Percentiles rank a stretch among this genome's conserved stretches.
Evolutionary conservation across 2,329 filamentous ascomycete genomes (phyloP).

Genomic region (Cladophialophora carrionii): DNA sequence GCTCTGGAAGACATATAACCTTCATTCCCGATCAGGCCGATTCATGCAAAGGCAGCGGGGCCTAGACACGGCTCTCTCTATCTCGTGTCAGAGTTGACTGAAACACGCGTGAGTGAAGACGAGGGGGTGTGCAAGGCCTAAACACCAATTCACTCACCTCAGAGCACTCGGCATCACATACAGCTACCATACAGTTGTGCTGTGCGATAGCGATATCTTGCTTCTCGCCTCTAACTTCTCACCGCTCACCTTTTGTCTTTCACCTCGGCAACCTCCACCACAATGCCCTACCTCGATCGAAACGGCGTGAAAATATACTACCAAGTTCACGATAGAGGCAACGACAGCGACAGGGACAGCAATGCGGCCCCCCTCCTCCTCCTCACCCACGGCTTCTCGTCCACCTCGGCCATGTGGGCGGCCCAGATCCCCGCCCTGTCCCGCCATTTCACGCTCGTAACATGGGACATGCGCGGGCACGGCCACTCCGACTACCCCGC

Average conservation of each 20-base stretch:
- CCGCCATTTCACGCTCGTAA: constrained; percentile 23
- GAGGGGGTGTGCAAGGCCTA: too few relatives aligned
- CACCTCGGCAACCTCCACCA: background rate
- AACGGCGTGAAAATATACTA: constrained; percentile 28
- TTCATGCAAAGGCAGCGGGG: too few relatives aligned
- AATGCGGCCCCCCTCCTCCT: constrained; percentile 18
- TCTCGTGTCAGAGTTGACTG: too few relatives aligned
- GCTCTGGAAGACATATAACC: too few relatives aligned
- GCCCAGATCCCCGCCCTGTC: constrained; percentile 29
- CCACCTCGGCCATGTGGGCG: constrained; percentile 33
- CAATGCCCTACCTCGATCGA: constrained; percentile 29
- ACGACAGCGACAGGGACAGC: background rate
- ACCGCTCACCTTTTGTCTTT: background rate
- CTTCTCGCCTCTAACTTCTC: too few relatives aligned
- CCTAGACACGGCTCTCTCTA: too few relatives aligned
- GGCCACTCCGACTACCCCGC: constrained; percentile 25
- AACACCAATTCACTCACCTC: too few relatives aligned
- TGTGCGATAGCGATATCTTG: too few relatives aligned
- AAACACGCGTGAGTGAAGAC: too few relatives aligned
- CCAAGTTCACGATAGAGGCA: constrained; percentile 21
- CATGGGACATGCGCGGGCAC: constrained; percentile 36
- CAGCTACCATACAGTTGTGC: too few relatives aligned
- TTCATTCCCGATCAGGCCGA: too few relatives aligned
- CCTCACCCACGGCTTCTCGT: constrained; percentile 33
- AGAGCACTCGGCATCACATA: too few relatives aligned